phyloP scores from a whole-genome alignment of 2,329 filamentous ascomycete species.

The Nemania abortiva region DNA sequence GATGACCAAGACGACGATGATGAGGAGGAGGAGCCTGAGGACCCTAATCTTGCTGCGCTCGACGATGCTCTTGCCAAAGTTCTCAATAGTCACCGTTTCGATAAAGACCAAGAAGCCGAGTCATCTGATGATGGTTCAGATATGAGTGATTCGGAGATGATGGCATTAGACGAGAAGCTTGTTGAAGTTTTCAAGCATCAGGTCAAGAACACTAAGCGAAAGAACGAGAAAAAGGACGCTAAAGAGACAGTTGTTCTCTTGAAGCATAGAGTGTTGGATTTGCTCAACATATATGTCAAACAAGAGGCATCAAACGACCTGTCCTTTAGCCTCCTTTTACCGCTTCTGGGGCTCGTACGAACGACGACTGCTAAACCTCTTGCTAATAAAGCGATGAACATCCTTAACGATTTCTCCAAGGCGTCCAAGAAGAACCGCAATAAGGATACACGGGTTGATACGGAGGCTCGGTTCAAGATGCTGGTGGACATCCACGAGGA shows the following conservation, averaged over 20 bases:
- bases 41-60: slow-evolving; percentile 64
- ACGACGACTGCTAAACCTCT: slow-evolving; percentile 83
- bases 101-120: slow-evolving; percentile 69
- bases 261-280: slow-evolving; percentile 91
- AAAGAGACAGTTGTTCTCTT: slow-evolving; percentile 92
- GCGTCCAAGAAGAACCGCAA: slow-evolving; percentile 68
- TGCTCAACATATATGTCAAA: slow-evolving; percentile 86
- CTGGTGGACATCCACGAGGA: slow-evolving; percentile 77
- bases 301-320: slow-evolving; percentile 77
- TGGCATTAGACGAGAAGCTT: slow-evolving; percentile 85
- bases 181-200: slow-evolving; percentile 86
- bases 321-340: slow-evolving; percentile 77
- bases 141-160: slow-evolving; percentile 97
- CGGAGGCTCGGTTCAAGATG: slow-evolving; percentile 64
- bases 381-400: slow-evolving; percentile 76
- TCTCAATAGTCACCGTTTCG: slow-evolving; percentile 76
- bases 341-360: slow-evolving; percentile 80
- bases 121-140: slow-evolving; percentile 75
- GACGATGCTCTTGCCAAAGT: slow-evolving; percentile 83
- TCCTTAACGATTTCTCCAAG: slow-evolving; percentile 79
- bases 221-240: slow-evolving; percentile 87
- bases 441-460: slow-evolving; percentile 56
- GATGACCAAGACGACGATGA: slow-evolving; percentile 56
- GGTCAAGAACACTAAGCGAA: slow-evolving; percentile 75
- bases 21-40: slow-evolving; percentile 58